Conservation (phyloP, 2,329 filamentous ascomycete species). For the Colletotrichum gloeosporioides region DNA sequence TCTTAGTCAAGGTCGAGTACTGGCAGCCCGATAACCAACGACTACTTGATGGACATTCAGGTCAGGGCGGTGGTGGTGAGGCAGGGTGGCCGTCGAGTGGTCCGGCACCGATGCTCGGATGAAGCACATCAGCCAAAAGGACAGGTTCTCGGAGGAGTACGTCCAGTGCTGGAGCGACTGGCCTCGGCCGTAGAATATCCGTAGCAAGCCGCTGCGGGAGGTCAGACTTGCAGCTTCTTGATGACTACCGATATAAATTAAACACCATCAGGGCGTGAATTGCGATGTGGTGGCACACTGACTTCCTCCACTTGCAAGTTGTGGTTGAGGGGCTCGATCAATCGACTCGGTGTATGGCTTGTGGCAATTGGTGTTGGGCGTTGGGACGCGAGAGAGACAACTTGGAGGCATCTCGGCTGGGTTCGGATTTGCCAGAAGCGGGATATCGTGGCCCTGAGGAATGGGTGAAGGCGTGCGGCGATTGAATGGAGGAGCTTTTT, state of each 20-base stretch:
- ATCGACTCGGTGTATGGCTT: not conserved
- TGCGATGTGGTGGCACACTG: not conserved
- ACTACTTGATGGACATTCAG: not conserved
- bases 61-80: not conserved
- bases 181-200: not conserved
- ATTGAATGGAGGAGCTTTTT: not conserved
- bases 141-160: not conserved
- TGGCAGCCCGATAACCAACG: not conserved
- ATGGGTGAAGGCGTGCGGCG: not conserved
- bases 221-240: not conserved
- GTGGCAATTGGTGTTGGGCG: not conserved
- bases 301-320: not conserved
- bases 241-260: not conserved
- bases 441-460: not conserved
- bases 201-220: not conserved
- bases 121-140: not conserved
- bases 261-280: not conserved
- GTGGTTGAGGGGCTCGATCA: not conserved
- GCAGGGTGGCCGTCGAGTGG: not conserved
- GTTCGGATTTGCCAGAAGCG: not conserved
- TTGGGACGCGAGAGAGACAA: not conserved
- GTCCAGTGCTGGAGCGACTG: not conserved
- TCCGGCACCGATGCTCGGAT: not conserved
- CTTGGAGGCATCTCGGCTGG: not conserved
- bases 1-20: not conserved